Evolutionary conservation across 371 early-diverging fungal genomes (phyloP), one percentile per base, ranked within the genome.

Genomic region (Blastocladiella emersonii): DNA sequence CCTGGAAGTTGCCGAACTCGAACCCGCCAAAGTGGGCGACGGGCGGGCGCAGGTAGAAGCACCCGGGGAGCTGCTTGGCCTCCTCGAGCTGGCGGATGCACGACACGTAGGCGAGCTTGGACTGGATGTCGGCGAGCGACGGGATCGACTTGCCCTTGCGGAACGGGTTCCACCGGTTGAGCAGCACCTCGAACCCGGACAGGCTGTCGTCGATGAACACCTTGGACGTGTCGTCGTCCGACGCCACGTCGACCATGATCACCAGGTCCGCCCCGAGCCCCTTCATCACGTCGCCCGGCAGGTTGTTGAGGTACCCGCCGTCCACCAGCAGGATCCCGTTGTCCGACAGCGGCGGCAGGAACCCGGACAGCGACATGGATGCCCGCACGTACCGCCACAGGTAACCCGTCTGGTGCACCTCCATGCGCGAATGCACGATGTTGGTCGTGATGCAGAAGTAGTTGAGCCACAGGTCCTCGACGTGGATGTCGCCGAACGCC

Each of bases 231-330:
- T 95, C 93, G 67, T 95, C 89, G 56, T 87, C 91, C n/a, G 79
- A 82, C 6, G 78, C 95, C 67, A 81, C 98, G 76, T 99, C 99
- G 1, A 99, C 88, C 0, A 98, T 98, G 76, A 99, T 91, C 57
- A 98, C 89, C 53, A 87, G 89, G 63, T 90, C 80, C 6, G 96
- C 98, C 0, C 98, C 97, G 67, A 93, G 78, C 67, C 74, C 76
- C 65, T 88, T 81, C 87, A 98, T 95, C 19, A 95, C 84, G 55
- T 91, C 91, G 0, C 93, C 98, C 0, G 99, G 99, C 65, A 99
- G 76, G 74, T 98, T 98, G 76, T 99, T 98, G 78, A 95, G 81
- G 73, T 99, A 99, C 1, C 99, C 99, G 61, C 99, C 99, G 73
- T 99, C 99, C 10, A 99, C 85, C n/a, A 99, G 77, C 86, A 98